These are phyloP conservation scores for Physcomitrium patens DNA, from an alignment of 225 moss, liverwort and hornwort genomes.

Conservation along the genomic window DNA sequence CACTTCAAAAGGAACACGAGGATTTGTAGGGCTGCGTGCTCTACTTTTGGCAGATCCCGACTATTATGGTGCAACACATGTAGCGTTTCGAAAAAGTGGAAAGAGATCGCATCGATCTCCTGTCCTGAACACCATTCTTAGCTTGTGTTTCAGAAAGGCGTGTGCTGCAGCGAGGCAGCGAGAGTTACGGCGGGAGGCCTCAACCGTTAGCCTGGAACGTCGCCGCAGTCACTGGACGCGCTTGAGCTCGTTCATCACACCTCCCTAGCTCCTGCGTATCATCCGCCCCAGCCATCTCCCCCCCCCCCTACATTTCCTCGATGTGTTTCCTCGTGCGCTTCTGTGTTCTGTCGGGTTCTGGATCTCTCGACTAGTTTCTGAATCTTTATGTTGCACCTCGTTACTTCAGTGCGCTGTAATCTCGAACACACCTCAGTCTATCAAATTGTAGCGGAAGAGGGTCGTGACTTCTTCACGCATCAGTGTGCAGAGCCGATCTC, in stretches of 20 bases:
- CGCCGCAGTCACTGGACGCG: constrained; percentile 49
- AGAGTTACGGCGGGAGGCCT: constrained; percentile 42
- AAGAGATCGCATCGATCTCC: no score
- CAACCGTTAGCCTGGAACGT: constrained; percentile 29
- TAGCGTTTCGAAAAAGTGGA: not conserved
- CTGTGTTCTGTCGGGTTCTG: no score
- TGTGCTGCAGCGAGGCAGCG: constrained; percentile 12
- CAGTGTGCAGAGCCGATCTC: not conserved
- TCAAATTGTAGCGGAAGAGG: no score
- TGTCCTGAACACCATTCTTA: constrained; percentile 1
- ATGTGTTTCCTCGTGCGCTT: constrained; percentile 21
- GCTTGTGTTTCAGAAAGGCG: not conserved
- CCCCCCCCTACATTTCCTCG: constrained; percentile 12
- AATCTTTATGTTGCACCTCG: no score
- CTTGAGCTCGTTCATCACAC: constrained; percentile 15
- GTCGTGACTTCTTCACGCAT: not conserved
- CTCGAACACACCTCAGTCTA: constrained; percentile 1
- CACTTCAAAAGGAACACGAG: no score
- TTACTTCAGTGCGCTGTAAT: no score
- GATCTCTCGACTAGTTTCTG: no score
- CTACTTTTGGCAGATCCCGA: no score
- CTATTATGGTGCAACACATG: no score
- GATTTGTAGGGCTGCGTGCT: no score
- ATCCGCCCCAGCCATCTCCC: constrained; percentile 1
- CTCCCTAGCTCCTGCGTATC: not conserved